Evolutionary conservation across 495 filamentous ascomycete species (phyloP), one percentile per base, ranked within the genome.

Genomic region (Aspergillus nanangensis): DNA sequence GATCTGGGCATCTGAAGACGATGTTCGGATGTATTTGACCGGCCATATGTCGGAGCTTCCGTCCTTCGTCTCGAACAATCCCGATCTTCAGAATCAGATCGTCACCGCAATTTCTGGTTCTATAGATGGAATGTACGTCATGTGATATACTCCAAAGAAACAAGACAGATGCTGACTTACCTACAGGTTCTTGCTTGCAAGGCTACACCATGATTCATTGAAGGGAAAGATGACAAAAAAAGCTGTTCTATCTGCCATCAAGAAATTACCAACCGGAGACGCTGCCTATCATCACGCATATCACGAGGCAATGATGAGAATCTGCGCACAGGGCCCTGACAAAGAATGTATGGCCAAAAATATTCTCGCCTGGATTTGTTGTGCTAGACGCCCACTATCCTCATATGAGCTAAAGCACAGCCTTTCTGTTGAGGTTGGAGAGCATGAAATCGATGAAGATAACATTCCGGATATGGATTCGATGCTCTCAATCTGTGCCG

Each of bases 401-500:
- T 11, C 25, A 29, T 7, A 5, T 29, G 25, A 29, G 11, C 5
- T 29, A 11, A 5, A 29, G 25, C 25, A 29, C 11, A 11, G 7
- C 11, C 25, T 29, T 29, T 5, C 25, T 29, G 25, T 29, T 11
- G 25, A 29, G 25, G 11, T 44, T 0, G 56, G 43, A 3, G 44
- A 51, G 1, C 3, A 27, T 0, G 40, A 58, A 0, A 46, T 81
- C n/a, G 65, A 79, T 24, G 44, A 62, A 23, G 66, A 70, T 1
- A 62, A 70, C 31, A 9, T 77, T 3, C 45, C 63, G 0, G 50
- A 67, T 4, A 35, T 72, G 13, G 57, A 72, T 25, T 36, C 67
- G 9, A 44, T 80, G 13, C 37, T 70, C 0, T 76, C 74, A 1
- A 58, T 69, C 0, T 81, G 78, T 54, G 68, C 63, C 10, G 79